Conservation (phyloP, 345 rosid species). For the Dovyalis caffra region DNA sequence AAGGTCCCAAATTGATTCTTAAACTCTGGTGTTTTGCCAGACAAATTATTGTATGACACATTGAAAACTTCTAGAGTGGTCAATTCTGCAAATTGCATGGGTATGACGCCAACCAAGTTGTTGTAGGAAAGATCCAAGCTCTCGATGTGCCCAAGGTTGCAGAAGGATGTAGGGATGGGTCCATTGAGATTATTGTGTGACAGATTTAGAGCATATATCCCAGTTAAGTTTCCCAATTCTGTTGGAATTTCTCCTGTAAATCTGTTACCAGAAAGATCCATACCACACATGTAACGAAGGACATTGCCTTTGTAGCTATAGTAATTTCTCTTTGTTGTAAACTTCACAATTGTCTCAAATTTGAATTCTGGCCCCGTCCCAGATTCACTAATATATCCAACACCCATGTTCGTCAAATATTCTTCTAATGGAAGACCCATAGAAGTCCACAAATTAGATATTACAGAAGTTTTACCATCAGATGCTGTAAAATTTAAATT, state of each 20-base stretch:
- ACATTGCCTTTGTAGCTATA: not conserved
- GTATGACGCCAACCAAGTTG: slow-evolving; percentile 23
- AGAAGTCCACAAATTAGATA: accelerated
- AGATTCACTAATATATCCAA: too few species aligned
- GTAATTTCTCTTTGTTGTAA: not conserved
- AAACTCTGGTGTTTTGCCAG: slow-evolving; percentile 14
- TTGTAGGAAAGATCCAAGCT: slow-evolving; percentile 39
- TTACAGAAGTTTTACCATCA: too few species aligned
- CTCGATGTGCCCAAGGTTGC: slow-evolving; percentile 25
- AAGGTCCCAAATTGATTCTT: slow-evolving; percentile 28
- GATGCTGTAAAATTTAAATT: not conserved
- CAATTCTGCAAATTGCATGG: slow-evolving; percentile 19
- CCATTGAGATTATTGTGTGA: slow-evolving; percentile 32
- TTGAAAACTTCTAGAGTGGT: slow-evolving; percentile 16
- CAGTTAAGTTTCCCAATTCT: not conserved
- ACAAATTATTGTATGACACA: slow-evolving; percentile 38
- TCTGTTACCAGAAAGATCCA: not conserved
- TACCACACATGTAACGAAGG: not conserved
- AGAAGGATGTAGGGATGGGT: slow-evolving; percentile 24
- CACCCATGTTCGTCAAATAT: too few species aligned
- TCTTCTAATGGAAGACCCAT: too few species aligned
- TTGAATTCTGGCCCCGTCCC: not conserved
- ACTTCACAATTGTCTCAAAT: accelerated
- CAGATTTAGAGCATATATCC: slow-evolving; percentile 13
- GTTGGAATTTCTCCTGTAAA: not conserved